Base-by-base conservation (phyloP, 805 yeast genomes). In the Blastobotrys mokoenaii region DNA sequence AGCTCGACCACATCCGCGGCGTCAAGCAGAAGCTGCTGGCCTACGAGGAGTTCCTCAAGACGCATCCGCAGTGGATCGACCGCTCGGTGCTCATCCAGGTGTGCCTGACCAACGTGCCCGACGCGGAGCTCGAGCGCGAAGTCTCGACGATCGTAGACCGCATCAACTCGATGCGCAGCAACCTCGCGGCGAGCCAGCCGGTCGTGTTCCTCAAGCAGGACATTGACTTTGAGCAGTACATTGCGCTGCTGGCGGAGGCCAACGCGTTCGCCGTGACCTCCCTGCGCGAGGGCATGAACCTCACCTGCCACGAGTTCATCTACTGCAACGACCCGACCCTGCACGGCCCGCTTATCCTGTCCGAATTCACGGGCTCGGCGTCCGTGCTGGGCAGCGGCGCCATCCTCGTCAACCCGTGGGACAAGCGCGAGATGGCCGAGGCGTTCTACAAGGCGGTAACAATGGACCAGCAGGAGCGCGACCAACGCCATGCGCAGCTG, bases 351-450 rank as follows among this genome's bases (percentile, higher is more conserved):
- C 71, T 90, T 50, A 74, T 93, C 39, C 64, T 93, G 45, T 84
- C 95, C 33, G 98, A 93, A 63, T 93, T 93, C 56, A 88, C 96
- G 1, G 98, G 98, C 1, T 84, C 96, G 9, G 95, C 97, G 0
- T 73, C 82, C 3, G 77, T 90, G 4, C 69, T 93, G 45, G 71
- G 71, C 11, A 66, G 76, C 20, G 89, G 94, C 10, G 55, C 68
- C 10, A 81, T 95, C 2, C 63, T 87, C 32, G 80, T 90, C 32
- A 93, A 93, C 57, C 98, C 98, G 1, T 93, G 97, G 95, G 90
- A 88, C 63, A 70, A 75, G 25, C 73, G 71, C 38, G 74, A 74
- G 48, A 77, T 88, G 48, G 70, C 93, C 0, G 70, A 75, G n/a
- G 70, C 76, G 7, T 82, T 86, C 45, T 70, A 76, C 49, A 46